Evolutionary conservation across 768 basidiomycete species (phyloP).

Genomic region (Tylopilus balloui): DNA sequence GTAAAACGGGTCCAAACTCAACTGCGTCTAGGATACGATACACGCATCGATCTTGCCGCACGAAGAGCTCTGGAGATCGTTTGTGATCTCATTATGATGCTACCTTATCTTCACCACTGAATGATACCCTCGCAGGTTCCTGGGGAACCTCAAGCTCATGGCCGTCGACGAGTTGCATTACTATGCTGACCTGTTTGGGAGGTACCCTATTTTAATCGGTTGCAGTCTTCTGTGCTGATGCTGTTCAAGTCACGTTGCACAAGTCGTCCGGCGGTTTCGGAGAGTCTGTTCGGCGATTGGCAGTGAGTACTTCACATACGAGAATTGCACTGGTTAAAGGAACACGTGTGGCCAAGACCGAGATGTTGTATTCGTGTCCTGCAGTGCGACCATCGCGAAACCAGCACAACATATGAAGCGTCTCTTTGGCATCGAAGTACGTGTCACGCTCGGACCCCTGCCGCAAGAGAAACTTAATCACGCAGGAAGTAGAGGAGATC

Average conservation of each 20-base stretch:
- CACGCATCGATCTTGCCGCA: conserved; percentile 82
- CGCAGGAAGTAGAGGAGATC: conserved; percentile 57
- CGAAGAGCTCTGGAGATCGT: conserved; percentile 82
- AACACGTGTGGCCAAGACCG: conserved; percentile 37
- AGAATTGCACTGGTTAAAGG: background rate
- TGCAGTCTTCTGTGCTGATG: background rate
- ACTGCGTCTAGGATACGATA: conserved; percentile 61
- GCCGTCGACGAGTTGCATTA: conserved; percentile 88
- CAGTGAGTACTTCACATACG: conserved; percentile 42
- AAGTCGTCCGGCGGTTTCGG: conserved; percentile 70
- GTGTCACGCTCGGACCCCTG: background rate
- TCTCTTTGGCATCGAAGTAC: conserved; percentile 61
- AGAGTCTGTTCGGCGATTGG: conserved; percentile 74
- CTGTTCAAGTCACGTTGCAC: conserved; percentile 65
- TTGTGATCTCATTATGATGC: conserved; percentile 1
- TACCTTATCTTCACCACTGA: conserved; percentile 1
- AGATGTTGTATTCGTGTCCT: conserved; percentile 66
- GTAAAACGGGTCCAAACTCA: background rate
- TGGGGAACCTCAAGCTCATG: conserved; percentile 71
- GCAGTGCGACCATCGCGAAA: conserved; percentile 82
- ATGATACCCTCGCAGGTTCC: conserved; percentile 45
- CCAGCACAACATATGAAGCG: conserved; percentile 71
- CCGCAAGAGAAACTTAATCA: background rate
- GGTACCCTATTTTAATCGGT: conserved; percentile 36
- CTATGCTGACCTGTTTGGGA: conserved; percentile 76